These are phyloP conservation scores for Beta macrorhiza DNA, from an alignment of 179 eudicot genomes.

Conservation along the genomic window DNA sequence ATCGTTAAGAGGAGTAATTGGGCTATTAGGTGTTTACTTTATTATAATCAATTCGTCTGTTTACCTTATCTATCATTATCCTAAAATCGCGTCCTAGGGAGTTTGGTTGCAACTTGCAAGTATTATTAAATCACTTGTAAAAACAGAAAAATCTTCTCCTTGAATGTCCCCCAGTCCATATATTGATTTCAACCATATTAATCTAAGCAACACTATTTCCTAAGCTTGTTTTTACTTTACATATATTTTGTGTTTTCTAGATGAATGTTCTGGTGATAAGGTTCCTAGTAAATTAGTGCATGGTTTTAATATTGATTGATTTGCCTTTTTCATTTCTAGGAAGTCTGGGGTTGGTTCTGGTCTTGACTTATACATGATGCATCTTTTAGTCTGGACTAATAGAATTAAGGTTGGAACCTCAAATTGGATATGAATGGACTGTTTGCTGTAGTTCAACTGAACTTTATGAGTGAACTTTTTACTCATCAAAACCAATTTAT, in stretches of 20 bases:
- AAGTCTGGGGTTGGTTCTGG: not conserved
- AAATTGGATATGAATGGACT: not conserved
- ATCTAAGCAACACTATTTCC: conserved; percentile 22
- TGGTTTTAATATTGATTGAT: not conserved
- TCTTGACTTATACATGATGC: not conserved
- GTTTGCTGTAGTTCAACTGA: not conserved
- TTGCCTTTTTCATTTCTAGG: not conserved
- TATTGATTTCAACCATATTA: not conserved
- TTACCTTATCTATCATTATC: too few relatives aligned
- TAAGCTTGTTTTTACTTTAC: conserved; percentile 16
- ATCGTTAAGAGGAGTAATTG: too few relatives aligned
- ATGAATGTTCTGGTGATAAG: conserved; percentile 23
- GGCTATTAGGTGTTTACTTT: too few relatives aligned
- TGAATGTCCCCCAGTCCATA: conserved; percentile 20
- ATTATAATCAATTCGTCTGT: too few relatives aligned
- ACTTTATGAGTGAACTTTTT: not conserved
- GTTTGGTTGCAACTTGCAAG: too few relatives aligned
- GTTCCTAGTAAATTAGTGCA: not conserved
- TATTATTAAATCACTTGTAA: not conserved
- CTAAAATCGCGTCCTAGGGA: too few relatives aligned
- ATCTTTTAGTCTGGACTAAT: not conserved
- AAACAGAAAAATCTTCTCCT: conserved; percentile 18
- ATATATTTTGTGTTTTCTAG: conserved; percentile 20
- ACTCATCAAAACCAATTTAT: not conserved
- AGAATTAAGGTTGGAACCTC: conserved; percentile 4